phyloP scores from a whole-genome alignment of 345 rosid genomes.

The Hirschfeldia incana region DNA sequence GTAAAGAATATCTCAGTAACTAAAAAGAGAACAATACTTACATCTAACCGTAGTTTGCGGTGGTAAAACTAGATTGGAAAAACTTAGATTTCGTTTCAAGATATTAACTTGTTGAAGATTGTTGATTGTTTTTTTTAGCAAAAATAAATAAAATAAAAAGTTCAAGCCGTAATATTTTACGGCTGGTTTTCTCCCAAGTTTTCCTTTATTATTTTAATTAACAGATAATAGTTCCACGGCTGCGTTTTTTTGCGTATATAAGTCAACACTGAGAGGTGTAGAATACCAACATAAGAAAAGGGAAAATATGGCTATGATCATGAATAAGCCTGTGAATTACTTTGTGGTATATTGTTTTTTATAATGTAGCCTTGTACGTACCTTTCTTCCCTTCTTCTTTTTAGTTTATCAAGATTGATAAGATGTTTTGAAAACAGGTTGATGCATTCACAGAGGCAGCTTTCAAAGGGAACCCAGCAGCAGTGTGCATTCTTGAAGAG shows the following conservation, averaged over 20 bases:
- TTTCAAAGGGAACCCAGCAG: constrained; percentile 81
- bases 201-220: not conserved
- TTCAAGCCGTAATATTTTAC: not conserved
- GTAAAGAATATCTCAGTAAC: not conserved
- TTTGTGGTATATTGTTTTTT: constrained; percentile 36
- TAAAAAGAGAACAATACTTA: not conserved
- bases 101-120: no score
- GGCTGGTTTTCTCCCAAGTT: not conserved
- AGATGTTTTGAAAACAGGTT: constrained; percentile 38
- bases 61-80: not conserved
- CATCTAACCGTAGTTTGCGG: not conserved
- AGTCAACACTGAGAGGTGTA: not conserved
- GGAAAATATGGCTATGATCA: not conserved
- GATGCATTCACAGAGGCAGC: constrained; percentile 70
- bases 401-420: not conserved
- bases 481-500: constrained; percentile 69
- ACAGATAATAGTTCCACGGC: not conserved
- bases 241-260: constrained; percentile 1
- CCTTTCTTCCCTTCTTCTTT: not conserved
- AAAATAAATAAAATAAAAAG: no score
- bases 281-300: not conserved
- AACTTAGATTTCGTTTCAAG: not conserved
- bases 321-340: constrained; percentile 43
- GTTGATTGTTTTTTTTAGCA: no score
- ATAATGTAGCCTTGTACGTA: not conserved